Percentiles rank a stretch among this genome's conserved stretches.
These are phyloP conservation scores for Blastobotrys elegans DNA, from an alignment of 1,139 yeast species.

Conservation along the genomic window DNA sequence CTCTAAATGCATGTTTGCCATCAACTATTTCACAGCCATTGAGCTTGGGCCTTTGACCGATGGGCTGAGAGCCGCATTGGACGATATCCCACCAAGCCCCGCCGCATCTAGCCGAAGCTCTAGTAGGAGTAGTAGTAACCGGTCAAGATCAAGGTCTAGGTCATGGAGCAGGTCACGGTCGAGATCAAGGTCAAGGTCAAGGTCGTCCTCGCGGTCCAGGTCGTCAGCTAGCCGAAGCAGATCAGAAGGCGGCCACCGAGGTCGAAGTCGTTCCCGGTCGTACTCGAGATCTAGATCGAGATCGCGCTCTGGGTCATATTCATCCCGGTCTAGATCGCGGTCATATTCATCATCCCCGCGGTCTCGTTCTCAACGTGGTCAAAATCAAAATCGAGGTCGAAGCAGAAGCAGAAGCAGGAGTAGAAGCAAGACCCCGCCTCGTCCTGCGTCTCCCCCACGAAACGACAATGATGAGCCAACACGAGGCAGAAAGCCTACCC, in stretches of 20 bases:
- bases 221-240: too few relatives aligned
- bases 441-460: conserved; percentile 6
- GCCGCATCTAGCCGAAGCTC: neutral
- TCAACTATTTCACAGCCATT: conserved; percentile 89
- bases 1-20: conserved; percentile 68
- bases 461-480: neutral
- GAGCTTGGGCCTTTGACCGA: conserved; percentile 84
- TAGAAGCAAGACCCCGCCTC: conserved; percentile 2
- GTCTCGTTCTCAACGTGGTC: conserved; percentile 5
- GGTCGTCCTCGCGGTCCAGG: conserved; percentile 10
- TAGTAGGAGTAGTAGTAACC: neutral
- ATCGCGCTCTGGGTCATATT: conserved; percentile 18
- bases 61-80: conserved; percentile 60
- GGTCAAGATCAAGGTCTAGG: conserved; percentile 2
- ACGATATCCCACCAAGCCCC: conserved; percentile 31
- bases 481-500: neutral
- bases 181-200: conserved; percentile 20
- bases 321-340: conserved; percentile 11
- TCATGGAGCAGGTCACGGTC: conserved; percentile 9
- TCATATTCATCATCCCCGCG: conserved; percentile 18
- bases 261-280: too few relatives aligned
- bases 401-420: neutral
- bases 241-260: too few relatives aligned
- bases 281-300: conserved; percentile 15
- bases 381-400: conserved; percentile 4